Evolutionary conservation across 2,329 filamentous ascomycete species (phyloP).

Genomic region (Beauveria asiatica): DNA sequence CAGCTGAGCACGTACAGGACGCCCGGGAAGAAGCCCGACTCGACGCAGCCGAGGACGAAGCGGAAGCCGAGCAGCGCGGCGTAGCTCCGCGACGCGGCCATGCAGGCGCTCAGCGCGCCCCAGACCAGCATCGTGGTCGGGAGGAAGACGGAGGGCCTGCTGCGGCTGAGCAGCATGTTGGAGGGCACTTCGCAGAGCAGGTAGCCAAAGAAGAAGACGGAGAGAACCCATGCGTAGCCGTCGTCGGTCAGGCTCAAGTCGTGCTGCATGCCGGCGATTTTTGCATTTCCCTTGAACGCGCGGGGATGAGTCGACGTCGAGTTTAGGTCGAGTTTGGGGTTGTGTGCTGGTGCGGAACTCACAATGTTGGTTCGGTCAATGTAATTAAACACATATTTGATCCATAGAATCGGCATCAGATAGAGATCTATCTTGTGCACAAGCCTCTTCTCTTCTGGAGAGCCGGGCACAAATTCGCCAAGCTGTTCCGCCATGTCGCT

Average conservation of each 20-base stretch:
- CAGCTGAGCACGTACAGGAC: conserved; percentile 47
- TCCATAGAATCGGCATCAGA: conserved; percentile 42
- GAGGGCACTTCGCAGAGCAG: conserved; percentile 46
- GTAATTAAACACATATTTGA: conserved; percentile 30
- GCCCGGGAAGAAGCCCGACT: conserved; percentile 50
- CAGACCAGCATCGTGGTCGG: conserved; percentile 46
- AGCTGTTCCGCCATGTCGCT: conserved; percentile 19
- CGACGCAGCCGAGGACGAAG: conserved; percentile 44
- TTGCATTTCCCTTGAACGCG: conserved; percentile 42
- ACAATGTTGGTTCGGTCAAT: conserved; percentile 23
- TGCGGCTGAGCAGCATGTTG: conserved; percentile 44
- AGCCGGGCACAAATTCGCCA: conserved; percentile 20
- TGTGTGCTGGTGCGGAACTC: background rate
- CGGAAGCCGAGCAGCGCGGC: conserved; percentile 37
- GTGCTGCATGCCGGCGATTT: conserved; percentile 42
- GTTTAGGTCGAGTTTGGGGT: conserved; percentile 12
- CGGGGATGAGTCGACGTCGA: conserved; percentile 51
- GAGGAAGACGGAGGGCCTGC: conserved; percentile 44
- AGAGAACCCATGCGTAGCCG: conserved; percentile 48
- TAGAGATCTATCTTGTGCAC: conserved; percentile 30
- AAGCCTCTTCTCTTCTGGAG: conserved; percentile 16
- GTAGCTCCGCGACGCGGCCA: conserved; percentile 41
- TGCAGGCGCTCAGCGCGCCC: conserved; percentile 45
- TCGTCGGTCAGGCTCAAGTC: conserved; percentile 38
- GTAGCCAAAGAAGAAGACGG: conserved; percentile 51